Percentiles rank a stretch among this genome's conserved stretches.
phyloP scores from a whole-genome alignment of 768 basidiomycete genomes.

The Imleria badia region DNA sequence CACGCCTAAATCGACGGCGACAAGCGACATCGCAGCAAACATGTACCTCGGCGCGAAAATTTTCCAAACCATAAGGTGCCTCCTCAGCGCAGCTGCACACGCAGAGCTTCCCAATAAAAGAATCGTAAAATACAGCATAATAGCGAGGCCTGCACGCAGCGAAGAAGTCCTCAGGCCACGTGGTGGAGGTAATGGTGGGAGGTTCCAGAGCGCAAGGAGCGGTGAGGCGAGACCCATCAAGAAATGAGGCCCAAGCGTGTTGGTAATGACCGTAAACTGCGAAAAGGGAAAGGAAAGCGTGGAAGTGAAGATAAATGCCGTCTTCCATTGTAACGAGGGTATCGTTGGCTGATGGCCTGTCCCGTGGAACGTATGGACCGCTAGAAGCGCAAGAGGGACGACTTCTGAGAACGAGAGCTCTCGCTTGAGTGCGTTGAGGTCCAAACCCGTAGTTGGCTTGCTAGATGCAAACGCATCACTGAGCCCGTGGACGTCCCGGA shows the following conservation, averaged over 20 bases:
- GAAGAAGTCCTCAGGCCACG: conserved; percentile 35
- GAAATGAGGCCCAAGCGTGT: conserved; percentile 74
- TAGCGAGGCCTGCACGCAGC: conserved; percentile 55
- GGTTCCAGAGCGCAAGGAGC: conserved; percentile 81
- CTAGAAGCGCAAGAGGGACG: conserved; percentile 72
- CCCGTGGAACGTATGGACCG: conserved; percentile 73
- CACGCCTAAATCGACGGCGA: conserved; percentile 66
- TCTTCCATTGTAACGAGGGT: conserved; percentile 92
- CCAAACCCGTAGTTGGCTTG: conserved; percentile 45
- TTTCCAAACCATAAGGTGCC: conserved; percentile 99
- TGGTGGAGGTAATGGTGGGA: conserved; percentile 52
- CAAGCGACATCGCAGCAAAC: conserved; percentile 61
- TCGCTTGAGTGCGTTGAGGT: conserved; percentile 30
- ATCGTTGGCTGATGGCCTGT: conserved; percentile 94
- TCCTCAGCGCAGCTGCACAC: conserved; percentile 69
- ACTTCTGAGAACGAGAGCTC: conserved; percentile 63
- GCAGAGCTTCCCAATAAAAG: conserved; percentile 69
- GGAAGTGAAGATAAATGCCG: conserved; percentile 79
- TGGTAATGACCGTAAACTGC: conserved; percentile 69
- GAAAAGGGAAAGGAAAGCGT: conserved; percentile 72
- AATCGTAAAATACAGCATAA: conserved; percentile 67
- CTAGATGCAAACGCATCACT: conserved; percentile 50
- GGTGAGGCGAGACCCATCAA: conserved; percentile 67
- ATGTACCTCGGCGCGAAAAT: conserved; percentile 97
- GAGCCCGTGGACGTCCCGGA: conserved; percentile 64